Percentiles rank a stretch among this genome's conserved stretches.
phyloP scores from a whole-genome alignment of 768 basidiomycete species.

The Russula olivacea region DNA sequence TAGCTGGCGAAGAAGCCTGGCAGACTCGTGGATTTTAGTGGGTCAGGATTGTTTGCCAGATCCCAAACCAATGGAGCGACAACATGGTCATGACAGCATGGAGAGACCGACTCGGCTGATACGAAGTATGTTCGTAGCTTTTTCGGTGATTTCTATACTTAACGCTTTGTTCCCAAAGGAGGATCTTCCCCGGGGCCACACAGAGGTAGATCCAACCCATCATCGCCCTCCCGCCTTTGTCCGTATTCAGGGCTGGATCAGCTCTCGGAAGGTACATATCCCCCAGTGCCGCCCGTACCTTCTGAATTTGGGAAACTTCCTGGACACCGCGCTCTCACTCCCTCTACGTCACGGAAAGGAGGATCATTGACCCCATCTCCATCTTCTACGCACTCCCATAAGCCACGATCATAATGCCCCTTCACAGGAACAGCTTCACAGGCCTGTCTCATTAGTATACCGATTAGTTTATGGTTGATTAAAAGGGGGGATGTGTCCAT shows the following conservation, averaged over 20 bases:
- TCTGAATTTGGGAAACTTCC: neutral
- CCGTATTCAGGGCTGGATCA: neutral
- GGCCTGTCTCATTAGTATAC: slow-evolving; percentile 6
- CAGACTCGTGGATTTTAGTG: slow-evolving; percentile 22
- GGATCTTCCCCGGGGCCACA: neutral
- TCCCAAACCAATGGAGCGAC: neutral
- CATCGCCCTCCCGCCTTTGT: slow-evolving; percentile 12
- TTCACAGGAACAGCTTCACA: neutral
- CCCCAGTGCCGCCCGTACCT: slow-evolving; percentile 21
- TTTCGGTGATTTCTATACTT: neutral
- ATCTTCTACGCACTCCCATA: neutral
- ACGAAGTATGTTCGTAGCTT: slow-evolving; percentile 4
- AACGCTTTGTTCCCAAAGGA: neutral
- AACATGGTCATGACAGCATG: neutral
- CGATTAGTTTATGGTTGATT: slow-evolving; percentile 1
- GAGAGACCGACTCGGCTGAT: neutral
- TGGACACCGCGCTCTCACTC: neutral
- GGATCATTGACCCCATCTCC: neutral
- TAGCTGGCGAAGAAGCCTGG: slow-evolving; percentile 12
- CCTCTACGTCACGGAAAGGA: neutral
- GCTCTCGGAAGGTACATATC: neutral
- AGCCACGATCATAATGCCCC: neutral
- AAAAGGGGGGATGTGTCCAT: neutral
- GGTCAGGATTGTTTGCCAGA: neutral
- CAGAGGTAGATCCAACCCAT: slow-evolving; percentile 20